phyloP scores from a whole-genome alignment of 139 green algal genomes.

The Coelastrella sp. region DNA sequence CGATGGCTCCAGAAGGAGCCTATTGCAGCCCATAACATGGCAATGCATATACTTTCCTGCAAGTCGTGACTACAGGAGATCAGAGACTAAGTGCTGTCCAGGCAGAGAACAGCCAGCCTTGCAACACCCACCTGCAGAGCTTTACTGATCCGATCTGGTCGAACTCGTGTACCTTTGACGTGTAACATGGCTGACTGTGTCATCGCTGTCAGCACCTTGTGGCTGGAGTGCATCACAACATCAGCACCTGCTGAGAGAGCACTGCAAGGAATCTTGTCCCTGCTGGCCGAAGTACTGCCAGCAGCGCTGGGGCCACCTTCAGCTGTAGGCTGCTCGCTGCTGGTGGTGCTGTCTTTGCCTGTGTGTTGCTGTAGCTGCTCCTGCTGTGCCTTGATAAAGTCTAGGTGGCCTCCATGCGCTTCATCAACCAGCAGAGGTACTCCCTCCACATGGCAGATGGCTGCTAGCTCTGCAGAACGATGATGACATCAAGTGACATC shows the following conservation, averaged over 20 bases:
- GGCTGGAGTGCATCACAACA: conserved; percentile 92
- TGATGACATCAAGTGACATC: too few relatives aligned
- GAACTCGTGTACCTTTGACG: conserved; percentile 47
- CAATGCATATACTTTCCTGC: too few relatives aligned
- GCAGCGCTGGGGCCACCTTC: too few relatives aligned
- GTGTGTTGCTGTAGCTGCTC: conserved; percentile 47
- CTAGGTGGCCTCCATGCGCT: conserved; percentile 23
- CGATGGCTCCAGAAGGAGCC: too few relatives aligned
- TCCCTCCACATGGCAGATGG: neutral
- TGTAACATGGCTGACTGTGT: conserved; percentile 97
- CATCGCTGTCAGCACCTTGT: conserved; percentile 91
- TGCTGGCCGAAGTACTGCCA: neutral
- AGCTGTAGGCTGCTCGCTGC: neutral
- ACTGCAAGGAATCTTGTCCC: neutral
- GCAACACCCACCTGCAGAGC: conserved; percentile 62
- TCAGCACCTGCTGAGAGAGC: conserved; percentile 86
- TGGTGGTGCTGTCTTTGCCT: conserved; percentile 75
- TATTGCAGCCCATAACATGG: too few relatives aligned
- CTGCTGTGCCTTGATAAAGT: conserved; percentile 7
- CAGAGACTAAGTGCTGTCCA: too few relatives aligned
- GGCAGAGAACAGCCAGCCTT: too few relatives aligned
- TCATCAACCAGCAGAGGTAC: conserved; percentile 41
- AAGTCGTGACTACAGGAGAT: too few relatives aligned
- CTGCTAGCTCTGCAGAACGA: conserved; percentile 24
- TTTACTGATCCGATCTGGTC: conserved; percentile 31